These are phyloP conservation scores for Sungouiella thailandica DNA, from an alignment of 805 yeast species.

Conservation along the genomic window DNA sequence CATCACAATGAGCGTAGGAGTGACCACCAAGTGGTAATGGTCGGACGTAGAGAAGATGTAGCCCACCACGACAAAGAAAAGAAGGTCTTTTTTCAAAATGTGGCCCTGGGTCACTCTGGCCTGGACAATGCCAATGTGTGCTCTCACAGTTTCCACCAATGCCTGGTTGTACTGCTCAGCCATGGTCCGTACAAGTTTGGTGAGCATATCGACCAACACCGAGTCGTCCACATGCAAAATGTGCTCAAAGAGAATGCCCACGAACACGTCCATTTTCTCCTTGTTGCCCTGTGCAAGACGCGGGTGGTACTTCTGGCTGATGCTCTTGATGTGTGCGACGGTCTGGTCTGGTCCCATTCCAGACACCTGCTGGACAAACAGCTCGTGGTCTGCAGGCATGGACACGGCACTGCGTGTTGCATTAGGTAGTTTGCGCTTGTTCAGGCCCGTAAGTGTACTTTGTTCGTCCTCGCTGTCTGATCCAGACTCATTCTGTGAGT, in stretches of 20 bases:
- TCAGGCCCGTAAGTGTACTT: too few relatives aligned
- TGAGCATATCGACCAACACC: constrained; percentile 37
- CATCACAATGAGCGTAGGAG: constrained; percentile 74
- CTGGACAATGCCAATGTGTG: constrained; percentile 51
- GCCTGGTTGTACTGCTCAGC: constrained; percentile 62
- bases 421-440: not conserved
- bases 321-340: constrained; percentile 44
- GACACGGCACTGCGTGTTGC: constrained; percentile 7
- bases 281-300: constrained; percentile 78
- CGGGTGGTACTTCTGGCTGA: constrained; percentile 65
- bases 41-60: constrained; percentile 88
- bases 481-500: too few relatives aligned
- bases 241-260: constrained; percentile 61
- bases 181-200: constrained; percentile 47
- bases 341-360: constrained; percentile 38
- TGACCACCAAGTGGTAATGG: constrained; percentile 85
- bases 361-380: constrained; percentile 28
- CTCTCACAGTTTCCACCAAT: constrained; percentile 60
- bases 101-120: constrained; percentile 36
- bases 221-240: constrained; percentile 40
- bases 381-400: constrained; percentile 29
- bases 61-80: constrained; percentile 70
- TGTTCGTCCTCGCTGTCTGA: constrained; percentile 14
- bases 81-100: constrained; percentile 42
- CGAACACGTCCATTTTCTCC: constrained; percentile 60